These are phyloP conservation scores for Gastrolobium bilobum DNA, from an alignment of 306 rosid species.

Conservation along the genomic window DNA sequence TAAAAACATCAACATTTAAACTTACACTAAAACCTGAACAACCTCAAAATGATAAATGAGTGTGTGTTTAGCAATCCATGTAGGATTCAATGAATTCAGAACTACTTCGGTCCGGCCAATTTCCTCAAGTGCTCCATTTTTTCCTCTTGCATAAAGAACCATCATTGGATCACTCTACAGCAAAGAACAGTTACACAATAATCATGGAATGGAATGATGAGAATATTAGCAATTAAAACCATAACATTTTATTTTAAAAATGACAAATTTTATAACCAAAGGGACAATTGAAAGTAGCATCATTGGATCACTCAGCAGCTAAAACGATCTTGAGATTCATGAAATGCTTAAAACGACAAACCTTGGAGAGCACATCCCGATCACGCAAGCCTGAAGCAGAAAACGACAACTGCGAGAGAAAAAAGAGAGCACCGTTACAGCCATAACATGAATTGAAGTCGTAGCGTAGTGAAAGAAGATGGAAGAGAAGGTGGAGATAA, in stretches of 20 bases:
- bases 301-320: background rate
- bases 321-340: constrained; percentile 34
- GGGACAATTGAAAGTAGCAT: background rate
- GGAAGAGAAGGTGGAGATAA: constrained; percentile 12
- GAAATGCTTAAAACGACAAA: constrained; percentile 57
- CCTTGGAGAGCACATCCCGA: constrained; percentile 94
- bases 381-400: constrained; percentile 84
- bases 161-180: constrained; percentile 94
- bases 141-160: constrained; percentile 77
- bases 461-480: background rate
- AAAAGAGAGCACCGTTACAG: constrained; percentile 26
- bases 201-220: constrained; percentile 38
- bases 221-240: constrained; percentile 28
- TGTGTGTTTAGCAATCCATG: constrained; percentile 82
- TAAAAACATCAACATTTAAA: constrained; percentile 55
- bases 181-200: constrained; percentile 40
- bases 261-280: constrained; percentile 22
- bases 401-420: constrained; percentile 74
- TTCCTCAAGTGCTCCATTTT: constrained; percentile 86
- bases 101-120: constrained; percentile 93
- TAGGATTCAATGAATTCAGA: constrained; percentile 83
- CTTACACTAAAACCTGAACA: constrained; percentile 95
- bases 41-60: constrained; percentile 86
- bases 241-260: constrained; percentile 10
- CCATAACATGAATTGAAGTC: constrained; percentile 19